A percentile compares a stretch with the other conserved stretches of the same genome.
phyloP scores from a whole-genome alignment of 306 rosid genomes.

The Malus fusca region DNA sequence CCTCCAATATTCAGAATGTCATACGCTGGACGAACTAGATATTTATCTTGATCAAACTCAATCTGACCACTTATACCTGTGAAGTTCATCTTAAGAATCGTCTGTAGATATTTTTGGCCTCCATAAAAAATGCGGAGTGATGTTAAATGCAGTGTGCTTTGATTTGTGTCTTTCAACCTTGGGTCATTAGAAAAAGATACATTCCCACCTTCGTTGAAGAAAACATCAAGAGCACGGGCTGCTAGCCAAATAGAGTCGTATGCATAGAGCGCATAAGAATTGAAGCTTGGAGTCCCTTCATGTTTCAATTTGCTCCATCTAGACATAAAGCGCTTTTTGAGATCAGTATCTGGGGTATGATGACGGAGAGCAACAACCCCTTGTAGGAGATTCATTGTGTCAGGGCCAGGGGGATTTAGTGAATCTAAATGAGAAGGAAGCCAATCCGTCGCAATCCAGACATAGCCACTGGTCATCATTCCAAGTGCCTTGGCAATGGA shows the following conservation, averaged over 20 bases:
- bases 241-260: conserved; percentile 85
- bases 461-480: conserved; percentile 59
- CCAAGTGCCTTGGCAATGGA: conserved; percentile 49
- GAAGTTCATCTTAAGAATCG: conserved; percentile 49
- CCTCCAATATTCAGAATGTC: conserved; percentile 72
- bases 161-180: conserved; percentile 36
- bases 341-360: conserved; percentile 54
- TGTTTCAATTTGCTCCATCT: conserved; percentile 32
- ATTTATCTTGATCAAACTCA: conserved; percentile 48
- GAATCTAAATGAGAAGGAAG: conserved; percentile 78
- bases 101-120: conserved; percentile 52
- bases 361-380: conserved; percentile 81
- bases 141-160: conserved; percentile 46
- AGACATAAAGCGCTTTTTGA: conserved; percentile 37
- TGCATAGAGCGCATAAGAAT: conserved; percentile 79
- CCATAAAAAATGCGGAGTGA: conserved; percentile 58
- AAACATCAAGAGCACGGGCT: conserved; percentile 67
- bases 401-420: conserved; percentile 21
- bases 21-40: conserved; percentile 58
- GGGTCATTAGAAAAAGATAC: conserved; percentile 71
- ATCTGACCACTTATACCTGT: conserved; percentile 63
- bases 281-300: conserved; percentile 38
- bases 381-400: conserved; percentile 46
- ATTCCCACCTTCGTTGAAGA: conserved; percentile 53
- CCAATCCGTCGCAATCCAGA: conserved; percentile 93